These are phyloP conservation scores for Penicillium carneum DNA, from an alignment of 2,329 filamentous ascomycete species.

Conservation along the genomic window DNA sequence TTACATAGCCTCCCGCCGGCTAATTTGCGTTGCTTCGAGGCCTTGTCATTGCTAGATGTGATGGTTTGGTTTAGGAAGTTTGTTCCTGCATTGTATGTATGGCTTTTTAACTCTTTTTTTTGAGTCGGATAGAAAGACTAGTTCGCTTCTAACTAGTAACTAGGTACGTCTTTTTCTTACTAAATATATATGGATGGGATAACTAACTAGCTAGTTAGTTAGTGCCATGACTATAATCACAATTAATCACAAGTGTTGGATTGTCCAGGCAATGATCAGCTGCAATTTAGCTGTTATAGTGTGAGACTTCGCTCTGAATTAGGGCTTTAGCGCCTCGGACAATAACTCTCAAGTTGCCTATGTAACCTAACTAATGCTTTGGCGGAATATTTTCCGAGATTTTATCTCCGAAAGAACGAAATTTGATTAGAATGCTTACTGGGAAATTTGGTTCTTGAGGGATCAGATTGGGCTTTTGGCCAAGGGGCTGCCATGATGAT, in stretches of 20 bases:
- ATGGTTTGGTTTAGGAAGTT: background rate
- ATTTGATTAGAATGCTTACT: background rate
- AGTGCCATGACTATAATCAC: background rate
- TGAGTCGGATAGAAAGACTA: background rate
- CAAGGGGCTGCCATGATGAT: background rate
- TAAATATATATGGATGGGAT: background rate
- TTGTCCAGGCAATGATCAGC: background rate
- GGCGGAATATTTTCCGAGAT: background rate
- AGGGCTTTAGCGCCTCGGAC: background rate
- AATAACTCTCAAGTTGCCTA: background rate
- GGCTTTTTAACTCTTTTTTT: background rate
- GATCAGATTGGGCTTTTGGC: too few relatives aligned
- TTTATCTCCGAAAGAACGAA: background rate
- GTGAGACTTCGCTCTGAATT: background rate
- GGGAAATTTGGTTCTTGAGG: too few relatives aligned
- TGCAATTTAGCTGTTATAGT: background rate
- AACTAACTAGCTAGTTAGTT: too few relatives aligned
- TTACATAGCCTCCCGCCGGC: background rate
- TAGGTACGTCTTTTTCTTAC: background rate
- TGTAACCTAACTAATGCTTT: background rate
- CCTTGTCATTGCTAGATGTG: background rate
- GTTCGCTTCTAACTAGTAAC: background rate
- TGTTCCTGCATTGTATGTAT: background rate
- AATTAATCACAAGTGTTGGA: background rate
- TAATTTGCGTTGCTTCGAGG: background rate